Conservation (phyloP, 306 rosid genomes). For the Herpetospermum pedunculosum region DNA sequence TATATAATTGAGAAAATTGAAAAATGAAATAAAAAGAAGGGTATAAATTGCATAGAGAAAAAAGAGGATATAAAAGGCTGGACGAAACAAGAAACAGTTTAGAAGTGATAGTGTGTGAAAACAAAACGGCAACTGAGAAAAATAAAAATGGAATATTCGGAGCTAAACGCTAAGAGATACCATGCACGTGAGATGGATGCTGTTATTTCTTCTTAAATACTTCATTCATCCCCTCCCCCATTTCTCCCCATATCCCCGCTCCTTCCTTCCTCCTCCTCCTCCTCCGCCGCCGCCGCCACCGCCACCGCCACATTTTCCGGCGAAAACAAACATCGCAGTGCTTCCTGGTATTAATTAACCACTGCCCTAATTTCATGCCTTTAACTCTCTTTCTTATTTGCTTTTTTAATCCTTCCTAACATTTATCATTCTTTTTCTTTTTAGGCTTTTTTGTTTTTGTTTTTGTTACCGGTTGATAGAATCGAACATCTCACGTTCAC, state of each 20-base stretch:
- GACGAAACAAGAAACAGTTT: not conserved
- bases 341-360: no score
- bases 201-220: slow-evolving; percentile 17
- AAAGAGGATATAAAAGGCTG: not conserved
- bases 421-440: no score
- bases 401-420: no score
- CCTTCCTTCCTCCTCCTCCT: not conserved
- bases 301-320: not conserved
- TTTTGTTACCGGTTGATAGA: no score
- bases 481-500: no score
- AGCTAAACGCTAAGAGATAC: not conserved
- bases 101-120: not conserved
- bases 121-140: not conserved
- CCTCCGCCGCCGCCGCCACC: not conserved
- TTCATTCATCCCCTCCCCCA: not conserved
- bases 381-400: no score
- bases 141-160: not conserved
- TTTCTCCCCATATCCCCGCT: not conserved
- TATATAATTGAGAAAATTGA: no score
- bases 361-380: no score
- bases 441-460: no score
- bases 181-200: not conserved
- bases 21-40: no score
- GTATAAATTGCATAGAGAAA: no score
- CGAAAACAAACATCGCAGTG: not conserved